A percentile compares a stretch with the other conserved stretches of the same genome.
Evolutionary conservation across 202 grass and related monocot genomes (phyloP).

Genomic region (Elaeis oleifera): DNA sequence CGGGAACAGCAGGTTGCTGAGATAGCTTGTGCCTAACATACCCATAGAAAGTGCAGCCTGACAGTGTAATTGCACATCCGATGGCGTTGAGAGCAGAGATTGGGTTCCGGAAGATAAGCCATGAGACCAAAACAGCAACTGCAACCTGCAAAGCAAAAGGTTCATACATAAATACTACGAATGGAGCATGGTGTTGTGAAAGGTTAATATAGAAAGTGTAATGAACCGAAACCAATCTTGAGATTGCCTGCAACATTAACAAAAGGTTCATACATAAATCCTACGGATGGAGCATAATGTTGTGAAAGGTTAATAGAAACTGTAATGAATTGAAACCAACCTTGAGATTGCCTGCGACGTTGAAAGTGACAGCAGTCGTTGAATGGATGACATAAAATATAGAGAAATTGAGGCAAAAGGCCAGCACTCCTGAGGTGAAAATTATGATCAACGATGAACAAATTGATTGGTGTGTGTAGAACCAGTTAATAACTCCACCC

Average conservation of each 20-base stretch:
- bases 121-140: constrained; percentile 72
- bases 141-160: constrained; percentile 45
- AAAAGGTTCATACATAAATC: not conserved
- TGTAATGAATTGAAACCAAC: constrained; percentile 27
- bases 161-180: not conserved
- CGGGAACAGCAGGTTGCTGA: constrained; percentile 25
- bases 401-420: constrained; percentile 97
- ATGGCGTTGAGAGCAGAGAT: constrained; percentile 77
- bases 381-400: constrained; percentile 99
- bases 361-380: constrained; percentile 93
- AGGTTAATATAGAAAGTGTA: no score
- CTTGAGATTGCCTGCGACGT: constrained; percentile 94
- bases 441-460: constrained; percentile 55
- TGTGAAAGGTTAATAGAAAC: no score
- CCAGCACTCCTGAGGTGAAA: constrained; percentile 69
- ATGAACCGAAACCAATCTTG: constrained; percentile 43
- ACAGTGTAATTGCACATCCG: constrained; percentile 68
- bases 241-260: constrained; percentile 85
- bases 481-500: constrained; percentile 72
- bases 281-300: no score
- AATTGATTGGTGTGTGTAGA: constrained; percentile 67
- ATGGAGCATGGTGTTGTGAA: no score
- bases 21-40: constrained; percentile 72
- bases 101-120: constrained; percentile 91
- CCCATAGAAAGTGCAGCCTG: constrained; percentile 89